A percentile compares a stretch with the other conserved stretches of the same genome.
Evolutionary conservation across 371 early-diverging fungal species (phyloP).

Genomic region (Mortierella sp.): DNA sequence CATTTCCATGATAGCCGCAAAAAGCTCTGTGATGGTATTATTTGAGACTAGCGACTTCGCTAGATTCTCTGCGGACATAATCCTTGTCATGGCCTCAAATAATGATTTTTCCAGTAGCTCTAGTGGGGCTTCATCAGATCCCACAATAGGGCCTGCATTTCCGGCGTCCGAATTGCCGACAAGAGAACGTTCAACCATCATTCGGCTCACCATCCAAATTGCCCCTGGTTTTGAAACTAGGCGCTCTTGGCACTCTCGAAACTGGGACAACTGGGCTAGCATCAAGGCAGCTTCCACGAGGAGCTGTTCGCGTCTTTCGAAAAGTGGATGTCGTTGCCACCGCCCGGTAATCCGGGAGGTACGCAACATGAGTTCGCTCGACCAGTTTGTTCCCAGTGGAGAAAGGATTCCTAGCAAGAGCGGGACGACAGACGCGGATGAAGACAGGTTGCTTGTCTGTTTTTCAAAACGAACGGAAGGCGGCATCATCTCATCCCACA

Average conservation of each 20-base stretch:
- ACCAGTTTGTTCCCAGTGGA: conserved; percentile 30
- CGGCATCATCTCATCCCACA: conserved; percentile 23
- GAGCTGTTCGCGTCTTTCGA: conserved; percentile 25
- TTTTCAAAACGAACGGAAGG: neutral
- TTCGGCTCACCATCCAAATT: conserved; percentile 40
- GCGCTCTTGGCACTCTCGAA: conserved; percentile 31
- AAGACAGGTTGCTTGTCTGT: neutral
- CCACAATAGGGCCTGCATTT: neutral
- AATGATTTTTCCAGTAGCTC: conserved; percentile 23
- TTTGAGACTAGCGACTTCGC: conserved; percentile 42
- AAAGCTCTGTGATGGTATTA: conserved; percentile 42
- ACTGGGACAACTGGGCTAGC: conserved; percentile 20
- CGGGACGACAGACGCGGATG: conserved; percentile 35
- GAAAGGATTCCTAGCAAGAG: conserved; percentile 20
- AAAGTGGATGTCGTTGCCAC: conserved; percentile 16
- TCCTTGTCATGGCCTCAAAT: conserved; percentile 14
- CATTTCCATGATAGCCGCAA: conserved; percentile 35
- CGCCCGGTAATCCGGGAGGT: neutral
- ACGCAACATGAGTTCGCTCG: conserved; percentile 26
- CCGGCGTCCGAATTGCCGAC: neutral
- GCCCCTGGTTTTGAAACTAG: conserved; percentile 33
- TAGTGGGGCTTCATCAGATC: neutral
- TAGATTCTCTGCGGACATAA: conserved; percentile 20
- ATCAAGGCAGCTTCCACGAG: conserved; percentile 27
- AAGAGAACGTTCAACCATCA: conserved; percentile 45